Evolutionary conservation across 331 rosid species (phyloP), one percentile per base, ranked within the genome.

Genomic region (Malus hybrid): DNA sequence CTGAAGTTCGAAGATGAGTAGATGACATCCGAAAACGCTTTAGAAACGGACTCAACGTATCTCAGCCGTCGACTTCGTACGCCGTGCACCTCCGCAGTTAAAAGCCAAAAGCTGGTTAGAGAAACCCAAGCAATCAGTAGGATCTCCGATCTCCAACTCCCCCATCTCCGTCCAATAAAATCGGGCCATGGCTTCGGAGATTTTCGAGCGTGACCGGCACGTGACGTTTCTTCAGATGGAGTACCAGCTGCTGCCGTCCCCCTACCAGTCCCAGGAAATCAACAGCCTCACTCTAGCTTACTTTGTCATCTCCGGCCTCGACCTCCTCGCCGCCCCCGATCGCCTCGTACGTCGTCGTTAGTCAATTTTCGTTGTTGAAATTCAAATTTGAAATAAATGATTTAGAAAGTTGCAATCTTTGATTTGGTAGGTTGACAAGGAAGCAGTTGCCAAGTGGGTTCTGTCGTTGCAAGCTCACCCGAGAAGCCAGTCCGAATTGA

Each of bases 211-310:
- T 62, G 97, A 90, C 75, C 86, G 81, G 4, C 99, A 90, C 63
- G 84, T 81, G 18, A 78, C 52, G 15, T 95, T 80, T 75, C 64
- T 81, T 33, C 75, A 89, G 87, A 85, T 90, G 96, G 88, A 88
- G 99, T 86, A 88, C 57, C 79, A 89, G 76, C 34, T 89, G 26
- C 82, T 95, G 66, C 99, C 97, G 5, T 55, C 81, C 15, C 84
- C 84, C 6, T 92, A 90, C 50, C 93, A 90, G 73, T 44, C 72
- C 18, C 97, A 92, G 70, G 99, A 95, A 85, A 83, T 89, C 82
- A 95, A 90, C 74, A 93, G 88, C 72, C 93, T 92, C 82, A 95
- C 99, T 57, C 93, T 92, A 63, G 98, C 99, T 71, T 89, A 88
- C 91, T 95, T 95, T 16, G 87, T 90, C 65, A 81, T 95, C 87